phyloP scores from a whole-genome alignment of 441 rosid species.

The Sinapis alba region DNA sequence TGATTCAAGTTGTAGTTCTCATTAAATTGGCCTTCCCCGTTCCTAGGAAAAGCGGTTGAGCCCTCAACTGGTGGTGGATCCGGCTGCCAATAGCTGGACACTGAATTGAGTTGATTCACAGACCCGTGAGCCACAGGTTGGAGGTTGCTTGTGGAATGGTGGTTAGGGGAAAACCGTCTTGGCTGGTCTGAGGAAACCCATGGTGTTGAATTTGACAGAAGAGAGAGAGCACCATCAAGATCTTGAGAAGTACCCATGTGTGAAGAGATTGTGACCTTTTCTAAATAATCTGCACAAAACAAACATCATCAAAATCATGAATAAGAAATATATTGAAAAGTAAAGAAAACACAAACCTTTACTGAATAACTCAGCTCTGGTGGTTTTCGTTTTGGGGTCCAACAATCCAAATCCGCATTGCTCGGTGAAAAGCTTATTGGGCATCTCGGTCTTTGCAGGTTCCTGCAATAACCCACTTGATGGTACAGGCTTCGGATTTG shows the following conservation, averaged over 20 bases:
- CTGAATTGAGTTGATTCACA: constrained; percentile 39
- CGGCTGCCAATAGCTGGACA: constrained; percentile 56
- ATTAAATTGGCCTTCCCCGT: constrained; percentile 43
- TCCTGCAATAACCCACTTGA: constrained; percentile 47
- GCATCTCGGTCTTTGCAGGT: constrained; percentile 41
- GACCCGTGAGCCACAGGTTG: constrained; percentile 44
- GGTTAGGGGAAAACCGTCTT: constrained; percentile 47
- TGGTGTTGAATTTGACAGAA: constrained; percentile 86
- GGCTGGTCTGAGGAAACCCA: constrained; percentile 54
- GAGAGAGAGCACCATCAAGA: constrained; percentile 98
- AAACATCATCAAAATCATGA: constrained; percentile 10
- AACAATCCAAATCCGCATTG: constrained; percentile 47
- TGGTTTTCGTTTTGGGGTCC: constrained; percentile 26
- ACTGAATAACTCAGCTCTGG: constrained; percentile 30
- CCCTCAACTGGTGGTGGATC: constrained; percentile 45
- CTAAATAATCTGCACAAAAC: constrained; percentile 45
- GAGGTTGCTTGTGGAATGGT: constrained; percentile 43
- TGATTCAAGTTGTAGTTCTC: constrained; percentile 38
- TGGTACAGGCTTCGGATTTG: constrained; percentile 51
- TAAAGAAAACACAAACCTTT: constrained; percentile 48
- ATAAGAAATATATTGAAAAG: not conserved
- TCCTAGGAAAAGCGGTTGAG: constrained; percentile 40
- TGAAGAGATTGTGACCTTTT: constrained; percentile 57
- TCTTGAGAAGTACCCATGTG: constrained; percentile 60
- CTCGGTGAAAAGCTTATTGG: constrained; percentile 29